These are phyloP conservation scores for Ophiostoma montium DNA, from an alignment of 2,329 filamentous ascomycete genomes.

Conservation along the genomic window DNA sequence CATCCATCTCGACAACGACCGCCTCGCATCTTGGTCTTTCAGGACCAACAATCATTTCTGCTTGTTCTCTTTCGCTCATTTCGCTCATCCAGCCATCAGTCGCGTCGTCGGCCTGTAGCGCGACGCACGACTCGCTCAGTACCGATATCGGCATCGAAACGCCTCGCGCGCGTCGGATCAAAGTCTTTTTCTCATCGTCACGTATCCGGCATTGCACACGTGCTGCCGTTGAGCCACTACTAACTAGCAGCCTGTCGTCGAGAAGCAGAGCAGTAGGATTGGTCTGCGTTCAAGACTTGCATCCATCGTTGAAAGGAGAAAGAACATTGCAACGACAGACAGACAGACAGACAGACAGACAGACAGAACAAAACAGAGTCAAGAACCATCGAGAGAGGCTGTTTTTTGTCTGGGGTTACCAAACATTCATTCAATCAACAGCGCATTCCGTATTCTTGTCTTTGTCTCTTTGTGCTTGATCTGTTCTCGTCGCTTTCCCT, in stretches of 20 bases:
- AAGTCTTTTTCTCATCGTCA: not conserved
- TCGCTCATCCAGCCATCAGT: too few relatives aligned
- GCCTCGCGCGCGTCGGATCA: not conserved
- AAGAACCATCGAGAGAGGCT: not conserved
- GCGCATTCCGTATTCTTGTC: slow-evolving; percentile 31
- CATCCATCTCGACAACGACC: not conserved
- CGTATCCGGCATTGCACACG: not conserved
- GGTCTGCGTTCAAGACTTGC: not conserved
- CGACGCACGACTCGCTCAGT: too few relatives aligned
- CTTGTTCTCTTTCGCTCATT: too few relatives aligned
- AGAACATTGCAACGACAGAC: not conserved
- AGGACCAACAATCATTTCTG: too few relatives aligned
- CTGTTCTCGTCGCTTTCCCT: not conserved
- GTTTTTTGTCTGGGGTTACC: slow-evolving; percentile 2
- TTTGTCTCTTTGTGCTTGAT: slow-evolving; percentile 19
- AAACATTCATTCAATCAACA: slow-evolving; percentile 30
- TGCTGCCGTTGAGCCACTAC: not conserved
- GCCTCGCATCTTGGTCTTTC: too few relatives aligned
- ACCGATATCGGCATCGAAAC: not conserved
- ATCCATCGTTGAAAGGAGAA: not conserved
- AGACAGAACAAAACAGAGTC: not conserved
- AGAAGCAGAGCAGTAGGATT: not conserved
- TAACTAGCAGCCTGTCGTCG: not conserved
- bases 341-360: not conserved
- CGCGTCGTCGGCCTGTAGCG: too few relatives aligned